Evolutionary conservation across 129 eudicot genomes (phyloP).

Genomic region (Chrysanthemum seticuspe): DNA sequence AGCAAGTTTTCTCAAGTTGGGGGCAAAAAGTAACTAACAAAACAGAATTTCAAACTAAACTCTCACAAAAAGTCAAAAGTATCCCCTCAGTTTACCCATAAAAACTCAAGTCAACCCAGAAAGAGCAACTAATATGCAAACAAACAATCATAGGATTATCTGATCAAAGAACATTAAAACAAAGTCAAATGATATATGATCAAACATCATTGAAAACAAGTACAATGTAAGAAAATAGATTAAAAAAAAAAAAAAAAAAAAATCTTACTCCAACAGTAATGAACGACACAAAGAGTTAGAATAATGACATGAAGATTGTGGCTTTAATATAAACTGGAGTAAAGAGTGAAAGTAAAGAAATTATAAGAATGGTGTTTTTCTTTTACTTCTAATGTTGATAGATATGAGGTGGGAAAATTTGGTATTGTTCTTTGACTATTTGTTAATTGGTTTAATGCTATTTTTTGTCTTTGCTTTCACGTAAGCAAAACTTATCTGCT

Average conservation of each 20-base stretch:
- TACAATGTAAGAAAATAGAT: not conserved
- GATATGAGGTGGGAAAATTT: not conserved
- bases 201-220: not conserved
- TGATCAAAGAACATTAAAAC: not conserved
- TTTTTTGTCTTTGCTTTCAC: constrained; percentile 33
- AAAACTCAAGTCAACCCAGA: too few species aligned
- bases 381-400: not conserved
- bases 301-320: too few species aligned
- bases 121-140: too few species aligned
- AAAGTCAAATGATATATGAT: not conserved
- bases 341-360: too few species aligned
- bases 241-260: too few species aligned
- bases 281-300: not conserved
- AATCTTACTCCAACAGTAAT: not conserved
- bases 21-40: too few species aligned
- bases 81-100: too few species aligned
- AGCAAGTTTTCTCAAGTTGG: too few species aligned
- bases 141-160: too few species aligned
- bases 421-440: not conserved
- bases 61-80: not conserved
- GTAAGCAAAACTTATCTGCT: constrained; percentile 32
- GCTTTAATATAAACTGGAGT: too few species aligned
- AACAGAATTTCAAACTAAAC: too few species aligned
- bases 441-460: not conserved
- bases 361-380: too few species aligned